Percentiles rank a stretch among this genome's conserved stretches.
phyloP scores from a whole-genome alignment of 108 stramenopile genomes.

The Cylindrotheca closterium region DNA sequence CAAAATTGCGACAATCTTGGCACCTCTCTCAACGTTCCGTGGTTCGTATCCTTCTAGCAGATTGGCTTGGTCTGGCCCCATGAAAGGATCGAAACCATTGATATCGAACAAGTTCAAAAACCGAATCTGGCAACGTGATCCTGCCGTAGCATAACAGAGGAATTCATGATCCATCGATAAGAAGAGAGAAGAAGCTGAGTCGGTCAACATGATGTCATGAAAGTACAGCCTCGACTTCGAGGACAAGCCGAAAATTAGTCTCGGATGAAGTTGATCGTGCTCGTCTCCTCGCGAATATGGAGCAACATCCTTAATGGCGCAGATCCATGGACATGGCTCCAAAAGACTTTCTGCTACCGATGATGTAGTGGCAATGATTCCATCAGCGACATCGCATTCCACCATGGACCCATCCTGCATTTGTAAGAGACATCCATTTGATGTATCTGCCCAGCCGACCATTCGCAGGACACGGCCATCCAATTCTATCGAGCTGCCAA shows the following conservation, averaged over 20 bases:
- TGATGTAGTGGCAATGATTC: constrained; percentile 33
- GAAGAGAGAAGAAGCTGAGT: constrained; percentile 68
- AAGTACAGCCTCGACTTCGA: constrained; percentile 67
- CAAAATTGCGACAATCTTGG: constrained; percentile 68
- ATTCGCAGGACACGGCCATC: constrained; percentile 62
- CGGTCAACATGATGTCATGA: constrained; percentile 73
- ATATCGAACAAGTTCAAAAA: constrained; percentile 63
- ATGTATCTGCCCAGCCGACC: constrained; percentile 66
- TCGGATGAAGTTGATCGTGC: constrained; percentile 16
- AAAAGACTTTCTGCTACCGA: constrained; percentile 64
- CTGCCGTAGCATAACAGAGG: constrained; percentile 64
- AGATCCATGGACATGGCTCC: constrained; percentile 85
- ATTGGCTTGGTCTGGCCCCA: constrained; percentile 73
- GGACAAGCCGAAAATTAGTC: constrained; percentile 70
- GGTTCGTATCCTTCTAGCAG: constrained; percentile 82
- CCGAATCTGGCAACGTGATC: constrained; percentile 65
- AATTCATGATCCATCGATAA: constrained; percentile 64
- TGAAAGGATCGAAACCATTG: constrained; percentile 70
- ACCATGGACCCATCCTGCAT: constrained; percentile 65
- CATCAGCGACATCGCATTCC: constrained; percentile 47
- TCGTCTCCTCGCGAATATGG: constrained; percentile 10
- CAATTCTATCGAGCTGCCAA: constrained; percentile 36
- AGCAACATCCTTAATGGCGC: constrained; percentile 51
- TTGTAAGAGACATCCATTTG: constrained; percentile 60
- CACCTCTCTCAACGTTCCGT: constrained; percentile 77